Percentiles rank a stretch among this genome's conserved stretches.
Conservation (phyloP, 495 filamentous ascomycete species). For the Bryoglossum gracile region DNA sequence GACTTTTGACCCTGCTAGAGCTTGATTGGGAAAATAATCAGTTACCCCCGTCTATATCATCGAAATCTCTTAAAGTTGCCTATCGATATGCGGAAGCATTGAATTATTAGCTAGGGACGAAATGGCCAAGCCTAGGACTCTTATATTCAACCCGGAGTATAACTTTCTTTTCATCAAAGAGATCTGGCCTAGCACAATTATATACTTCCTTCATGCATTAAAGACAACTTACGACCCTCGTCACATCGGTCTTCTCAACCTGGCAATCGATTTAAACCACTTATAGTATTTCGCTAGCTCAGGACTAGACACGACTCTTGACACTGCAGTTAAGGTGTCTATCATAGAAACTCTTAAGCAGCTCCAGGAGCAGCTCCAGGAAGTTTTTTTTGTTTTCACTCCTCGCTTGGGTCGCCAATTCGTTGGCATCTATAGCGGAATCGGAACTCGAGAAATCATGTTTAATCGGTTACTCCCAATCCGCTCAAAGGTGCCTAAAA, state of each 20-base stretch:
- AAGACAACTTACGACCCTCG: slow-evolving; percentile 17
- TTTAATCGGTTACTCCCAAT: slow-evolving; percentile 10
- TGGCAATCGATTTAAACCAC: slow-evolving; percentile 7
- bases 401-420: slow-evolving; percentile 3
- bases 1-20: no score
- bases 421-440: neutral
- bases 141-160: slow-evolving; percentile 21
- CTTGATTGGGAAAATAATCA: no score
- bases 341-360: slow-evolving; percentile 12
- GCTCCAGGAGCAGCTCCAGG: slow-evolving; percentile 6
- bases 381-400: slow-evolving; percentile 15
- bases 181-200: neutral
- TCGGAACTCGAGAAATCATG: slow-evolving; percentile 4
- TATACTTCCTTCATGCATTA: slow-evolving; percentile 14
- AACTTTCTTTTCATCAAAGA: slow-evolving; percentile 19
- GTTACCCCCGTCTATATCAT: no score
- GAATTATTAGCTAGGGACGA: no score
- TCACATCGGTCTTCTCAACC: slow-evolving; percentile 17
- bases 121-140: no score
- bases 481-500: neutral
- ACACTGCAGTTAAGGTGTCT: neutral
- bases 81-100: no score
- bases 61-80: no score
- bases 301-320: neutral
- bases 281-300: neutral